These are phyloP conservation scores for Aspergillus haitiensis DNA, from an alignment of 495 filamentous ascomycete genomes.

Conservation along the genomic window DNA sequence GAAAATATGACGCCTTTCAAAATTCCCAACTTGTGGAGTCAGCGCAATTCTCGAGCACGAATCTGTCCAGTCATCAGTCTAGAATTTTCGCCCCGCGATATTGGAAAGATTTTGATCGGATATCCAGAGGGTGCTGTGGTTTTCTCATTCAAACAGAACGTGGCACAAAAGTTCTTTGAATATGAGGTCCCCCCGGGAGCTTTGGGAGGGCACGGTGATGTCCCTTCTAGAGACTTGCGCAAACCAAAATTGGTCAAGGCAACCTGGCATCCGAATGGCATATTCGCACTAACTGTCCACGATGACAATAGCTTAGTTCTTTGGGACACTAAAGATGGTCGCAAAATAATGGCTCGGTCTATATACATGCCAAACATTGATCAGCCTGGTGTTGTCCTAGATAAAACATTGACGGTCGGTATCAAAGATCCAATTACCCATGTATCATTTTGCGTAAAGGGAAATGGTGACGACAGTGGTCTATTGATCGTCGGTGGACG, in stretches of 20 bases:
- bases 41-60: slow-evolving; percentile 58
- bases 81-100: slow-evolving; percentile 84
- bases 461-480: slow-evolving; percentile 89
- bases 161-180: slow-evolving; percentile 72
- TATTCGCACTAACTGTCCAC: slow-evolving; percentile 82
- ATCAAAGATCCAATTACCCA: slow-evolving; percentile 70
- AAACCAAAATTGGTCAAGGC: slow-evolving; percentile 74
- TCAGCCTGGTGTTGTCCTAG: slow-evolving; percentile 50
- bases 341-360: slow-evolving; percentile 79
- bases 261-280: slow-evolving; percentile 93
- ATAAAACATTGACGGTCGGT: slow-evolving; percentile 44
- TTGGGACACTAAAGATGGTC: slow-evolving; percentile 92
- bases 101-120: slow-evolving; percentile 86
- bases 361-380: slow-evolving; percentile 71
- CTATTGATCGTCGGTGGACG: slow-evolving; percentile 83
- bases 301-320: slow-evolving; percentile 88
- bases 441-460: slow-evolving; percentile 87
- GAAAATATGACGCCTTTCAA: slow-evolving; percentile 70
- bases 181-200: slow-evolving; percentile 81
- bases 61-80: slow-evolving; percentile 68
- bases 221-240: slow-evolving; percentile 51
- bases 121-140: slow-evolving; percentile 85
- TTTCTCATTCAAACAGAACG: slow-evolving; percentile 89
- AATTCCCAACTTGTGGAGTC: slow-evolving; percentile 81
- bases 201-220: slow-evolving; percentile 76